Conservation (phyloP, 1,284 basidiomycete genomes). For the Ganoderma sp. region DNA sequence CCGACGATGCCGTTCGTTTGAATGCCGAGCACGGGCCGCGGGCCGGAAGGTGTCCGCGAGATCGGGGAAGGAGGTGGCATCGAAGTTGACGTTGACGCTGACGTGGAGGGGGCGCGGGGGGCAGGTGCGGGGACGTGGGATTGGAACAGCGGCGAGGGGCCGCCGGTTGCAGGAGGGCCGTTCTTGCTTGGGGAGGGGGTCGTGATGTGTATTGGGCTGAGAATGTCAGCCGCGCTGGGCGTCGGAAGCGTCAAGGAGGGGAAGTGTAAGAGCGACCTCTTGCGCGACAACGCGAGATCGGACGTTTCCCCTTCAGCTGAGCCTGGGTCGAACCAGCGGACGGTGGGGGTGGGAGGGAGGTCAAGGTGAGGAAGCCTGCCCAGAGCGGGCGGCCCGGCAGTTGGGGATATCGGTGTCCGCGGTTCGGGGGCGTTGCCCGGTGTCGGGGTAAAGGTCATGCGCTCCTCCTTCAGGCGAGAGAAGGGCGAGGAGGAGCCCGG, state of each 20-base stretch:
- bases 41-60: slow-evolving; percentile 9
- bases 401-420: slow-evolving; percentile 33
- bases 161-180: slow-evolving; percentile 16
- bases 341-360: slow-evolving; percentile 41
- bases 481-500: slow-evolving; percentile 34
- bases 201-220: slow-evolving; percentile 42
- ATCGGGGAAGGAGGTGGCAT: slow-evolving; percentile 12
- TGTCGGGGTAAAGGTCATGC: slow-evolving; percentile 26
- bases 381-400: slow-evolving; percentile 35
- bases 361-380: slow-evolving; percentile 32
- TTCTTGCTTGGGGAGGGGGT: slow-evolving; percentile 28
- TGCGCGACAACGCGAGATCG: slow-evolving; percentile 28
- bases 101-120: slow-evolving; percentile 7
- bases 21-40: slow-evolving; percentile 29
- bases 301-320: slow-evolving; percentile 27
- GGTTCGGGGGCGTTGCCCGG: slow-evolving; percentile 21
- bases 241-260: slow-evolving; percentile 37
- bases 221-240: slow-evolving; percentile 34
- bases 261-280: slow-evolving; percentile 39
- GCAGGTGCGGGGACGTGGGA: slow-evolving; percentile 14
- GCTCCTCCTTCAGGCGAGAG: slow-evolving; percentile 28
- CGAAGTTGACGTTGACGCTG: slow-evolving; percentile 12
- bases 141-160: slow-evolving; percentile 26
- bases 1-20: slow-evolving; percentile 25
- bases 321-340: slow-evolving; percentile 40